Conservation (phyloP, 768 basidiomycete species). For the Galerina marginata region DNA sequence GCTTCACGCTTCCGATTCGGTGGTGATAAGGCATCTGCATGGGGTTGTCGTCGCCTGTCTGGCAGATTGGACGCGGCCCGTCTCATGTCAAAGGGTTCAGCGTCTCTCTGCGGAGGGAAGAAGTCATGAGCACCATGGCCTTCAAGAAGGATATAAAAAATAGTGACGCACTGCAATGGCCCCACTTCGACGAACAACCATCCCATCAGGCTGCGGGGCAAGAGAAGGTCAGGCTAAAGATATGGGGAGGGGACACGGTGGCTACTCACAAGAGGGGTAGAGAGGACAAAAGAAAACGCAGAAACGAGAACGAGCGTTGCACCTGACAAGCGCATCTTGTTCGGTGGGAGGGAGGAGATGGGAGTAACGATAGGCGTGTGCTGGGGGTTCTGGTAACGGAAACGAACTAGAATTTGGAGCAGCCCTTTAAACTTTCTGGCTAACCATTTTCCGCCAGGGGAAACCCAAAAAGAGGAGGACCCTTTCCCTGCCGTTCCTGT, state of each 20-base stretch:
- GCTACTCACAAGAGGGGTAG: slow-evolving; percentile 31
- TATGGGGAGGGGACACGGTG: not conserved
- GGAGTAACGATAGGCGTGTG: slow-evolving; percentile 9
- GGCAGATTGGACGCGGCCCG: no score
- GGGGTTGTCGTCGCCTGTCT: slow-evolving; percentile 14
- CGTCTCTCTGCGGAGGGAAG: slow-evolving; percentile 13
- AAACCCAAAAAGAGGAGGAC: slow-evolving; percentile 29
- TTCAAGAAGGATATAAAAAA: not conserved
- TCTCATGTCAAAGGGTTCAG: not conserved
- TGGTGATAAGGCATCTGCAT: slow-evolving; percentile 9
- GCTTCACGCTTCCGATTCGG: slow-evolving; percentile 23
- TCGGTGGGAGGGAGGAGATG: slow-evolving; percentile 8
- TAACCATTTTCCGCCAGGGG: slow-evolving; percentile 19
- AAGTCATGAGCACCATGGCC: not conserved
- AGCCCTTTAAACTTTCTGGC: slow-evolving; percentile 20
- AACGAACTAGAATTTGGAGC: slow-evolving; percentile 15
- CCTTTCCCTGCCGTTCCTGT: slow-evolving; percentile 22
- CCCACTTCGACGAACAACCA: slow-evolving; percentile 14
- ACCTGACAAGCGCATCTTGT: slow-evolving; percentile 36
- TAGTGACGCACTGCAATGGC: slow-evolving; percentile 22
- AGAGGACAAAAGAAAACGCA: slow-evolving; percentile 26
- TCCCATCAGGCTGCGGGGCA: slow-evolving; percentile 20
- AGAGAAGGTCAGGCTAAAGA: not conserved
- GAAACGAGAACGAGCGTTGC: slow-evolving; percentile 30
- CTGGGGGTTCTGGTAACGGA: slow-evolving; percentile 20